Evolutionary conservation across 164 flowering plant species (phyloP).

Genomic region (Stephania japonica): DNA sequence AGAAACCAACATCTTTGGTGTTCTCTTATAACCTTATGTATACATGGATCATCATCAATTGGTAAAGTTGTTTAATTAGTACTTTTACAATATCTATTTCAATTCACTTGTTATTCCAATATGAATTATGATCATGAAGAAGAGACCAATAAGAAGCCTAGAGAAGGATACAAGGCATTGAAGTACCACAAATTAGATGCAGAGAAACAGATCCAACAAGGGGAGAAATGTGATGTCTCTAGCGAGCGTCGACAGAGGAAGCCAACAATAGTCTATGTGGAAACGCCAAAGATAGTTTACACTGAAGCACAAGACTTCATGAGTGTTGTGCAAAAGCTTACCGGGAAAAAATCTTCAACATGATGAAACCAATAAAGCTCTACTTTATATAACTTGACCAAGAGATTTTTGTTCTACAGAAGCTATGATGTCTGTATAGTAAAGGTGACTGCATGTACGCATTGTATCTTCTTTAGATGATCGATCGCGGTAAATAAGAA

Average conservation of each 20-base stretch:
- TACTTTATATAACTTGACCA: too few species aligned
- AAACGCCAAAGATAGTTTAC: constrained; percentile 13
- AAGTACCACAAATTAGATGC: background rate
- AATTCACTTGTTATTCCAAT: background rate
- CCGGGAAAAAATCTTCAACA: constrained; percentile 9
- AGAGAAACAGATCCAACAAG: background rate
- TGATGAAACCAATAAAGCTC: too few species aligned
- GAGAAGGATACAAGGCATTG: background rate
- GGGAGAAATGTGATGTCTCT: background rate
- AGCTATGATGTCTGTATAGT: too few species aligned
- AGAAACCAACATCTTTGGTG: background rate
- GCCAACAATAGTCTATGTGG: constrained; percentile 14
- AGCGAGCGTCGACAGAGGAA: background rate
- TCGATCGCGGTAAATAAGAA: too few species aligned
- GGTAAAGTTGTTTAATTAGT: background rate
- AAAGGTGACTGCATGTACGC: too few species aligned
- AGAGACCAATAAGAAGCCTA: background rate
- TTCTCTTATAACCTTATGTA: background rate
- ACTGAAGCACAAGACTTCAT: constrained; percentile 15
- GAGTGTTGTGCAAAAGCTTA: constrained; percentile 18
- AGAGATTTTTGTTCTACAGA: too few species aligned
- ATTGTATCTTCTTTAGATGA: too few species aligned
- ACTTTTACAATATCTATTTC: background rate
- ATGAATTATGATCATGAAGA: background rate
- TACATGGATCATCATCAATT: background rate